These are phyloP conservation scores for Harringtonia aguacate DNA, from an alignment of 2,329 filamentous ascomycete genomes.

Conservation along the genomic window DNA sequence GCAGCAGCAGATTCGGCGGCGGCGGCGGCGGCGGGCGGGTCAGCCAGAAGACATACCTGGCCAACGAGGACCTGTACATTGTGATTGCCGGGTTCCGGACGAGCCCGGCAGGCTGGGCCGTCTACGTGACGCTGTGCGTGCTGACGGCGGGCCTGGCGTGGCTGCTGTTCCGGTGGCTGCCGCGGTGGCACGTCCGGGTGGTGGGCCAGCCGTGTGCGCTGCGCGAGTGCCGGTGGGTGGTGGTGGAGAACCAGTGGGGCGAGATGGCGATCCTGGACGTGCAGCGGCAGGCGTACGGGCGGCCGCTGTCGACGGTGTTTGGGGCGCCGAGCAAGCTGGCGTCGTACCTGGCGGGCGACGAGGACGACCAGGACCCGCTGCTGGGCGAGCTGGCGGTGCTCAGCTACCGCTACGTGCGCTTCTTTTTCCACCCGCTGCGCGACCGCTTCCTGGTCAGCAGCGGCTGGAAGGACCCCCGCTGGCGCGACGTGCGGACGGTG, in stretches of 20 bases:
- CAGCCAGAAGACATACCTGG: slow-evolving; percentile 87
- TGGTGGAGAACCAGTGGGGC: slow-evolving; percentile 94
- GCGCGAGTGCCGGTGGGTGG: slow-evolving; percentile 76
- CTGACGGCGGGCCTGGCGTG: slow-evolving; percentile 69
- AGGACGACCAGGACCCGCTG: slow-evolving; percentile 61
- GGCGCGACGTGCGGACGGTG: slow-evolving; percentile 67
- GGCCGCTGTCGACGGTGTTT: slow-evolving; percentile 52
- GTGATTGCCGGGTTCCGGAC: slow-evolving; percentile 87
- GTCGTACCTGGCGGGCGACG: slow-evolving; percentile 17
- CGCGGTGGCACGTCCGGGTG: slow-evolving; percentile 71
- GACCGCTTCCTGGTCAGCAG: slow-evolving; percentile 82
- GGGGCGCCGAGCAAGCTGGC: slow-evolving; percentile 53
- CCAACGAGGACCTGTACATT: slow-evolving; percentile 87
- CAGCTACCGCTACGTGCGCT: slow-evolving; percentile 89
- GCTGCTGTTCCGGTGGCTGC: slow-evolving; percentile 81
- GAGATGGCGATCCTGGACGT: slow-evolving; percentile 75
- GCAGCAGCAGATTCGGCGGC: slow-evolving; percentile 29
- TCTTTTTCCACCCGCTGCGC: slow-evolving; percentile 79
- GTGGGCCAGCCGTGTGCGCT: slow-evolving; percentile 60
- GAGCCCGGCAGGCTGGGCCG: slow-evolving; percentile 53
- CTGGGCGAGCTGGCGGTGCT: slow-evolving; percentile 65
- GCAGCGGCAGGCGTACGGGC: slow-evolving; percentile 40
- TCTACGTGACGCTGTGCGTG: slow-evolving; percentile 62
- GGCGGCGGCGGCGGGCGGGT: slow-evolving; percentile 41
- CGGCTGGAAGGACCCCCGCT: slow-evolving; percentile 89